A percentile compares a stretch with the other conserved stretches of the same genome.
These are phyloP conservation scores for Sanghuangporus weigelae DNA, from an alignment of 1,284 basidiomycete genomes.

Conservation along the genomic window DNA sequence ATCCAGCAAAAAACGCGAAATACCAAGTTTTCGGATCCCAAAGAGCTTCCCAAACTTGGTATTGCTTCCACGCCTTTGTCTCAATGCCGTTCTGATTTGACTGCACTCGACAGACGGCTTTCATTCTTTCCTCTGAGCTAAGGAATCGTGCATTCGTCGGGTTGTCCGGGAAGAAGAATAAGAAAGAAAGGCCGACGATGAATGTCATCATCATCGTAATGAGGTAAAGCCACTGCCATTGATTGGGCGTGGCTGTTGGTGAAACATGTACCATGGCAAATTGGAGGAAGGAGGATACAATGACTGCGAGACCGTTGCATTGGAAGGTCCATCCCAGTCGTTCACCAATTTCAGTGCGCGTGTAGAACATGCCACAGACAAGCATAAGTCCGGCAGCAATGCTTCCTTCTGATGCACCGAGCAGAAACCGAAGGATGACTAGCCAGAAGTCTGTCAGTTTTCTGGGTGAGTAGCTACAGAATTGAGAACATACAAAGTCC, in stretches of 20 bases:
- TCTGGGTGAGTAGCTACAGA: neutral
- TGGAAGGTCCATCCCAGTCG: conserved; percentile 27
- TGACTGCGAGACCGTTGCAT: conserved; percentile 29
- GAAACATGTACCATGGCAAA: conserved; percentile 28
- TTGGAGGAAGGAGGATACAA: conserved; percentile 29
- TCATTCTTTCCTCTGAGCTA: conserved; percentile 24
- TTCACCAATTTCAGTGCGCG: conserved; percentile 28
- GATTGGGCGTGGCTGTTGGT: conserved; percentile 21
- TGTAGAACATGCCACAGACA: conserved; percentile 29
- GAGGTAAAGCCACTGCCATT: conserved; percentile 29
- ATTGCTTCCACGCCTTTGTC: conserved; percentile 25
- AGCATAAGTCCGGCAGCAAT: conserved; percentile 29
- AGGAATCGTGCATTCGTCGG: conserved; percentile 26
- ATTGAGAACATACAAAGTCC: conserved; percentile 11
- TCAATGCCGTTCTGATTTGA: conserved; percentile 24
- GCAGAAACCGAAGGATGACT: conserved; percentile 29
- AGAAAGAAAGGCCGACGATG: conserved; percentile 21
- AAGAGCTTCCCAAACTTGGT: conserved; percentile 25
- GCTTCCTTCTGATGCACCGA: conserved; percentile 29
- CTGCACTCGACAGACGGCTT: conserved; percentile 27
- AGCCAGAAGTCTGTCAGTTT: neutral
- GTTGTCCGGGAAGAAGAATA: conserved; percentile 25
- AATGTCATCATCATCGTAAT: conserved; percentile 24
- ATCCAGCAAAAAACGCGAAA: conserved; percentile 22
- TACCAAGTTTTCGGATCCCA: conserved; percentile 26